phyloP scores from a whole-genome alignment of 2,329 filamentous ascomycete species.

The Epicoccum nigrum region DNA sequence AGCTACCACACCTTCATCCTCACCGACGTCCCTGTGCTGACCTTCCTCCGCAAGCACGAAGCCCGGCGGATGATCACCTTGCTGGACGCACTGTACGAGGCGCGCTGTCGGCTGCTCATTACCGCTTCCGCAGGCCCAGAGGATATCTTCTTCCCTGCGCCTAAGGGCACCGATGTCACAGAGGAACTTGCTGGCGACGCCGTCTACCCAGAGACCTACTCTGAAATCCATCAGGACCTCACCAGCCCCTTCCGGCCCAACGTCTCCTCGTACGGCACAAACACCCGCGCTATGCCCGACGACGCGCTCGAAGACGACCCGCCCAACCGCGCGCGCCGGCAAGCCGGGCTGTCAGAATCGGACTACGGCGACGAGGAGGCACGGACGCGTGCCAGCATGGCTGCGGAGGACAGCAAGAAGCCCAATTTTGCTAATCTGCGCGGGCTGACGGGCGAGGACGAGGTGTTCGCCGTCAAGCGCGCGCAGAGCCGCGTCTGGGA shows the following conservation, averaged over 20 bases:
- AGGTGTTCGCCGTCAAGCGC: constrained; percentile 80
- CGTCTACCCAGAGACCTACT: constrained; percentile 68
- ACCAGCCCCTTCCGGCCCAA: constrained; percentile 81
- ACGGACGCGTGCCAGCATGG: not conserved
- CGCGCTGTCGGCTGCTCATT: constrained; percentile 76
- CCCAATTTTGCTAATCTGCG: constrained; percentile 70
- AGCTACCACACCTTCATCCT: constrained; percentile 80
- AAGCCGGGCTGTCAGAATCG: not conserved
- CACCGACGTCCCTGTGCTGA: constrained; percentile 71
- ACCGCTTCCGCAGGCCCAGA: constrained; percentile 72
- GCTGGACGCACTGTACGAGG: constrained; percentile 77
- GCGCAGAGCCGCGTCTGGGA: constrained; percentile 82
- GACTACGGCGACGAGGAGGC: constrained; percentile 14
- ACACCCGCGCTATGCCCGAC: constrained; percentile 43
- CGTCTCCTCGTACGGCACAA: constrained; percentile 65
- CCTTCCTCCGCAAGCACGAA: constrained; percentile 75
- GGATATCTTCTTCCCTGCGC: constrained; percentile 73
- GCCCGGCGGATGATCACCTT: constrained; percentile 80
- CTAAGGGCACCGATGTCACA: constrained; percentile 1
- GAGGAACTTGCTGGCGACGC: constrained; percentile 53
- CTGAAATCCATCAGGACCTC: constrained; percentile 79
- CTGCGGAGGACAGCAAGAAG: not conserved
- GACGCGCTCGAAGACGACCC: constrained; percentile 59
- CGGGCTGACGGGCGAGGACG: constrained; percentile 79
- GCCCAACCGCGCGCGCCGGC: constrained; percentile 49